phyloP scores from a whole-genome alignment of 2,329 filamentous ascomycete genomes.

The Cladosporium sp. region DNA sequence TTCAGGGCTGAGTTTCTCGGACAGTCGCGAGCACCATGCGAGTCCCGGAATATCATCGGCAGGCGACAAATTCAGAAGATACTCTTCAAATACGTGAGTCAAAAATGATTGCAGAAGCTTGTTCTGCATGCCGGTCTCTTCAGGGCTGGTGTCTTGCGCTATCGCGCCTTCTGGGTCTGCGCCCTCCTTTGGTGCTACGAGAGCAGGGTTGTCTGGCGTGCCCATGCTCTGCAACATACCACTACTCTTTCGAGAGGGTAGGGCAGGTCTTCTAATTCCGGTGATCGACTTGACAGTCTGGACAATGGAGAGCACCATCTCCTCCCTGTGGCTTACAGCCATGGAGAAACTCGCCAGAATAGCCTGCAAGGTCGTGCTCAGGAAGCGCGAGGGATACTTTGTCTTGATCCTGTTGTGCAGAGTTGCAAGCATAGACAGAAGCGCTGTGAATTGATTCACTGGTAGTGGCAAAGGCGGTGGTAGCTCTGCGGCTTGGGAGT shows the following conservation, averaged over 20 bases:
- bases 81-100: slow-evolving; percentile 70
- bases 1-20: slow-evolving; percentile 63
- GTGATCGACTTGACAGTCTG: slow-evolving; percentile 65
- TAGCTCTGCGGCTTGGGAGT: slow-evolving; percentile 17
- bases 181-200: slow-evolving; percentile 24
- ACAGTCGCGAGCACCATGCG: slow-evolving; percentile 50
- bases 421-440: slow-evolving; percentile 66
- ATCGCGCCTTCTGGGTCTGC: slow-evolving; percentile 52
- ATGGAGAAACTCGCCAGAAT: slow-evolving; percentile 61
- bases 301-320: slow-evolving; percentile 64
- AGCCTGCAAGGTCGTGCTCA: slow-evolving; percentile 69
- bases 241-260: slow-evolving; percentile 53
- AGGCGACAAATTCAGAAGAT: slow-evolving; percentile 49
- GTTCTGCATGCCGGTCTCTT: slow-evolving; percentile 56
- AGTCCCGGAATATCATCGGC: slow-evolving; percentile 44
- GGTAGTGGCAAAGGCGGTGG: slow-evolving; percentile 34
- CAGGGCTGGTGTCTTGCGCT: slow-evolving; percentile 35
- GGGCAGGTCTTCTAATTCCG: slow-evolving; percentile 58
- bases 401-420: slow-evolving; percentile 70
- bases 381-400: slow-evolving; percentile 69
- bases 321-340: slow-evolving; percentile 49
- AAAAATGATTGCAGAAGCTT: slow-evolving; percentile 68
- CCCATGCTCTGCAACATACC: slow-evolving; percentile 21
- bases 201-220: not conserved
- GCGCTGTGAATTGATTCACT: slow-evolving; percentile 56